Evolutionary conservation across 2,329 filamentous ascomycete species (phyloP).

Genomic region (Fusarium falciforme): DNA sequence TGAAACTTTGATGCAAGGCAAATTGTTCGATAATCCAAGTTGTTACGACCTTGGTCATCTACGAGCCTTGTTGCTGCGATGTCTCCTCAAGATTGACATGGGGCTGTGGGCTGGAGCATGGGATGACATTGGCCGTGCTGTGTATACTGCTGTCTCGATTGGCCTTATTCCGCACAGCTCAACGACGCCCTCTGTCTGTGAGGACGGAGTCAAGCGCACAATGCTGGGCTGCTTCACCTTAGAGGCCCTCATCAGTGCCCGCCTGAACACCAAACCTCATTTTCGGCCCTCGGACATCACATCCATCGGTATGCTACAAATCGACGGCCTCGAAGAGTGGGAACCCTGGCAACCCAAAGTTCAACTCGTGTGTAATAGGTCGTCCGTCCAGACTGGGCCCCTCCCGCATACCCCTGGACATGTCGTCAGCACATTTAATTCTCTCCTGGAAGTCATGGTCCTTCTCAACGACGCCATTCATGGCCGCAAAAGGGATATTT

Average conservation of each 20-base stretch:
- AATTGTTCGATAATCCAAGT: not conserved
- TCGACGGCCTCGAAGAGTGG: slow-evolving; percentile 23
- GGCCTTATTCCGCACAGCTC: not conserved
- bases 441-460: no score
- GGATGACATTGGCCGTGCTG: slow-evolving; percentile 1
- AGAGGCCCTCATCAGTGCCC: slow-evolving; percentile 7
- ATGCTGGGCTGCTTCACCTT: no score
- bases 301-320: not conserved
- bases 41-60: slow-evolving; percentile 12
- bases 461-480: no score
- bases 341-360: slow-evolving; percentile 21
- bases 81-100: not conserved
- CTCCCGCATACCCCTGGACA: slow-evolving; percentile 9
- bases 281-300: slow-evolving; percentile 6
- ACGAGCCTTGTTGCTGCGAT: slow-evolving; percentile 7
- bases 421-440: slow-evolving; percentile 12
- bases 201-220: no score
- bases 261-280: not conserved
- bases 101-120: slow-evolving; percentile 7
- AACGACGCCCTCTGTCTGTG: no score
- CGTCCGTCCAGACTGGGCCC: not conserved
- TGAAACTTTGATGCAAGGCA: not conserved
- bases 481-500: no score
- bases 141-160: not conserved
- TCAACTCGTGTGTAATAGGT: not conserved